Base-by-base conservation (phyloP, 2,329 filamentous ascomycete genomes). In the Immersiporthe knoxdaviesiana region DNA sequence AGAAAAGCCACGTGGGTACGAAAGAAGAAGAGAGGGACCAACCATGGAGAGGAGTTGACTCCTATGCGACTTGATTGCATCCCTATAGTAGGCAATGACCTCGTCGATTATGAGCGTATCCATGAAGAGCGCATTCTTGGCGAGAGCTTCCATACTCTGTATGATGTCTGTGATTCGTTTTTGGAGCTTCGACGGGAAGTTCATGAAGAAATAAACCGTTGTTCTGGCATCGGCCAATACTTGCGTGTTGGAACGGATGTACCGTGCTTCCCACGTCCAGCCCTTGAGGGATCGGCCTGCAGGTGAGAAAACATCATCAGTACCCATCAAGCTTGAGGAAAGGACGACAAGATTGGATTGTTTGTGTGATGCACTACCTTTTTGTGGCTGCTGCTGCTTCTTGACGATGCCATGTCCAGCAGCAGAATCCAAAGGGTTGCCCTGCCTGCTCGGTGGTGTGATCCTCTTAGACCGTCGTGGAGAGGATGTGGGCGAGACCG, bases 91-190 rank as follows among this genome's bases (percentile, higher is more conserved):
- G 14, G 61, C 37, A 52, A 71, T 71, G 35, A 71, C 63, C 59
- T 71, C 70, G 39, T 71, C 70, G 37, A 71, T 67, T 39, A 71
- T 67, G 10, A 71, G 67, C 1, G 70, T 71, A 27, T 71, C 70
- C 64, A 71, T 66, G 21, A 71, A 71, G 27, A 71, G 50, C 12
- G 70, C 58, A 18, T 65, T 71, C 39, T 67, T 71, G 12, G 70
- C 67, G 32, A 71, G 44, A 1, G 70, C 67, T 27, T 68, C 65
- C 30, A 71, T 44, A 24, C 70, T 69, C 14, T 54, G 67, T 54
- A 71, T 63, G 10, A 47, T 37, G 11, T 71, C 63, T 14, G 67
- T 39, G 41, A 71, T 71, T 16, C 70, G 64, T 8, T 50, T 64
- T 18, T 66, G 70, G 3, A 71, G 64, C 14, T 50, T 61, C 18